phyloP scores from a whole-genome alignment of 2,329 filamentous ascomycete species.

The Diaporthe nobilis region DNA sequence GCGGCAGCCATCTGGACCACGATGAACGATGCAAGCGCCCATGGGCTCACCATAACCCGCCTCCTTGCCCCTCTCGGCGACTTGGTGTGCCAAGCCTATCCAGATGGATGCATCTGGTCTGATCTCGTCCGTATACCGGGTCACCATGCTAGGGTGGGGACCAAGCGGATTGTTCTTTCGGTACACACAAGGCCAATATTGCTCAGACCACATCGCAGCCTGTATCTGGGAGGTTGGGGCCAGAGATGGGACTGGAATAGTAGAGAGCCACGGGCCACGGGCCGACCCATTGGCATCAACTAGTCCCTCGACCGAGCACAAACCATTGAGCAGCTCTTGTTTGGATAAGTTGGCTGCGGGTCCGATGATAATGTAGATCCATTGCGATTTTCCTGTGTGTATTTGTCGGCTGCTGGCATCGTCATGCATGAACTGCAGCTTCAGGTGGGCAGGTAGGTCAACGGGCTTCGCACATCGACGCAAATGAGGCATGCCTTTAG shows the following conservation, averaged over 20 bases:
- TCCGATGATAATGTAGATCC: slow-evolving; percentile 71
- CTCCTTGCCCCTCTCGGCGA: slow-evolving; percentile 71
- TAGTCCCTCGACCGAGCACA: slow-evolving; percentile 65
- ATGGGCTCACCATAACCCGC: slow-evolving; percentile 76
- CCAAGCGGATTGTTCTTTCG: slow-evolving; percentile 90
- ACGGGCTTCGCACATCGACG: slow-evolving; percentile 81
- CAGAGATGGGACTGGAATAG: slow-evolving; percentile 78
- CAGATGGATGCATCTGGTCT: slow-evolving; percentile 73
- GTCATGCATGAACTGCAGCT: slow-evolving; percentile 72
- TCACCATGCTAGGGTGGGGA: slow-evolving; percentile 82
- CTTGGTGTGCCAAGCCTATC: slow-evolving; percentile 76
- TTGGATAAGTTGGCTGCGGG: slow-evolving; percentile 66
- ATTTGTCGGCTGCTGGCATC: slow-evolving; percentile 67
- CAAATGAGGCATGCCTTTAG: slow-evolving; percentile 78
- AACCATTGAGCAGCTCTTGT: slow-evolving; percentile 63
- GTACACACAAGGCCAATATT: slow-evolving; percentile 89
- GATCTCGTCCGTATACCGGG: slow-evolving; percentile 78
- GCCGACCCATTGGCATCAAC: slow-evolving; percentile 51
- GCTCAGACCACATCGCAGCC: slow-evolving; percentile 79
- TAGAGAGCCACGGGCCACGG: slow-evolving; percentile 68
- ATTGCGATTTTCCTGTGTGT: slow-evolving; percentile 72
- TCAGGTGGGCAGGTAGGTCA: slow-evolving; percentile 77
- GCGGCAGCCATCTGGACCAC: slow-evolving; percentile 61
- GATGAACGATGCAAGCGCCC: slow-evolving; percentile 83
- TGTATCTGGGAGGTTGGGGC: slow-evolving; percentile 83